Conservation (phyloP, 2,329 filamentous ascomycete genomes). For the Aspergillus neotritici region DNA sequence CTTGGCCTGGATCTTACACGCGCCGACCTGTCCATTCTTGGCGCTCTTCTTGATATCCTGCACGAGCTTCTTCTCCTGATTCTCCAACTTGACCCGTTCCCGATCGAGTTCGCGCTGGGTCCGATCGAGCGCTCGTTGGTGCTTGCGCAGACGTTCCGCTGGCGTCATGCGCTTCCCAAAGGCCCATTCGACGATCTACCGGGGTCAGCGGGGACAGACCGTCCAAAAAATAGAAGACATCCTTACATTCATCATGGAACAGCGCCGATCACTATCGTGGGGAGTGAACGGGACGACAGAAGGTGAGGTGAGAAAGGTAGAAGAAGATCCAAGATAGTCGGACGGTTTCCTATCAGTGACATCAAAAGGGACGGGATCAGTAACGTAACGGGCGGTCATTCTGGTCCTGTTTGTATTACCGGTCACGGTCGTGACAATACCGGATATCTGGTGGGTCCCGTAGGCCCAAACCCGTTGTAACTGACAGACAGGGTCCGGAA, state of each 20-base stretch:
- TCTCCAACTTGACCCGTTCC: conserved; percentile 90
- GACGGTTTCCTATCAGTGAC: conserved; percentile 8
- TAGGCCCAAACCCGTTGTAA: too few relatives aligned
- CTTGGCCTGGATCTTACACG: conserved; percentile 96
- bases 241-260: conserved; percentile 38
- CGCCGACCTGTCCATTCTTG: conserved; percentile 97
- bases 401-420: too few relatives aligned
- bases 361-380: conserved; percentile 18
- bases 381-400: conserved; percentile 1
- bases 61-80: conserved; percentile 96
- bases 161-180: conserved; percentile 99
- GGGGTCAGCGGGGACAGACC: too few relatives aligned
- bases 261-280: background rate
- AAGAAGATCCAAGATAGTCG: too few relatives aligned
- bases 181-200: conserved; percentile 92
- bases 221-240: background rate
- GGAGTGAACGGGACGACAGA: conserved; percentile 1
- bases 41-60: conserved; percentile 97
- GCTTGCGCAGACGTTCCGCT: conserved; percentile 59
- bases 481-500: too few relatives aligned
- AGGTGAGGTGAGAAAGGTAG: conserved; percentile 8
- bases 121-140: conserved; percentile 94
- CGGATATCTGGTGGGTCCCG: too few relatives aligned
- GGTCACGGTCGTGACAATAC: too few relatives aligned
- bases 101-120: conserved; percentile 94